Conservation (phyloP, 116 monocot species). For the Dioscorea cayenensis region DNA sequence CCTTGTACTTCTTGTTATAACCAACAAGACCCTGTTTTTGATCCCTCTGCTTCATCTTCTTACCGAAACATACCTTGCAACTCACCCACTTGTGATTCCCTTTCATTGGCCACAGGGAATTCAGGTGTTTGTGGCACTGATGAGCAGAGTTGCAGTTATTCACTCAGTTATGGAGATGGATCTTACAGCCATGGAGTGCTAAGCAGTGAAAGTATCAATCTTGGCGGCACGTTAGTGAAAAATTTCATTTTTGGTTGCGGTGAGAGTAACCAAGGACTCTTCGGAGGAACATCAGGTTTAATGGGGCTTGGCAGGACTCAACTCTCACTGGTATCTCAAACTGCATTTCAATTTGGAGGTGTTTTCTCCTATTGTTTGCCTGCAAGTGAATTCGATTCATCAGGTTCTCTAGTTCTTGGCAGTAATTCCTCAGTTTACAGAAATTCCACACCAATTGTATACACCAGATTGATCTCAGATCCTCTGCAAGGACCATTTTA, state of each 20-base stretch:
- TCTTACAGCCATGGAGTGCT: slow-evolving; percentile 55
- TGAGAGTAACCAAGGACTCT: slow-evolving; percentile 45
- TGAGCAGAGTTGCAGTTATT: slow-evolving; percentile 34
- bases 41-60: slow-evolving; percentile 48
- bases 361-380: slow-evolving; percentile 70
- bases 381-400: slow-evolving; percentile 30
- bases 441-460: slow-evolving; percentile 43
- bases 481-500: slow-evolving; percentile 32
- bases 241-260: slow-evolving; percentile 67
- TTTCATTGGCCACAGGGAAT: slow-evolving; percentile 17
- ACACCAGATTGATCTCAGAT: slow-evolving; percentile 32
- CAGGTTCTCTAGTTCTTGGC: slow-evolving; percentile 53
- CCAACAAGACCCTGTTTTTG: slow-evolving; percentile 61
- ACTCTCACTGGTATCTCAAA: slow-evolving; percentile 52
- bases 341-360: slow-evolving; percentile 35
- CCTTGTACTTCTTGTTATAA: slow-evolving; percentile 65
- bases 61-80: slow-evolving; percentile 46
- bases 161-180: slow-evolving; percentile 54
- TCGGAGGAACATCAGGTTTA: slow-evolving; percentile 57
- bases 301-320: slow-evolving; percentile 55
- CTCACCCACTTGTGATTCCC: slow-evolving; percentile 34
- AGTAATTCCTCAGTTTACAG: slow-evolving; percentile 29
- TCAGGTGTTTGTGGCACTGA: slow-evolving; percentile 9
- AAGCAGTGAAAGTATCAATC: slow-evolving; percentile 26
- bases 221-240: slow-evolving; percentile 27